Base-by-base conservation (phyloP, 2,329 filamentous ascomycete species). In the Xylaria arbuscula region DNA sequence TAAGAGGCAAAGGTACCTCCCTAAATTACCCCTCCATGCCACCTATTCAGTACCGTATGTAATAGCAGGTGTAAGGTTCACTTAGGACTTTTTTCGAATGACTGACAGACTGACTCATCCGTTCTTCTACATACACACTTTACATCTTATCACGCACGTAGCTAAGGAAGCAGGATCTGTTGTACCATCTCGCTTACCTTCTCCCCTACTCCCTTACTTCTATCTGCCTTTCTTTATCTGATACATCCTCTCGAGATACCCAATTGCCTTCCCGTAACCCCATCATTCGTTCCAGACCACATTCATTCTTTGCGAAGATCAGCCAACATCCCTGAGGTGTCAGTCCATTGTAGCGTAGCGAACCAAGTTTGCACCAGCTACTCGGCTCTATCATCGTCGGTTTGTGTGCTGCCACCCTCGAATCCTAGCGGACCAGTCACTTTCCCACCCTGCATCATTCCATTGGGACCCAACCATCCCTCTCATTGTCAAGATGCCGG, bases 401-500 rank as follows among this genome's bases (percentile, higher is more conserved):
- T 34, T 40, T 10, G 9, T 22, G 13, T 55, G n/a, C 40, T 48
- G 36, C 22, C 22, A 28, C 50, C 51, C 13, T 38, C 40, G 13
- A 51, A 47, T 15, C n/a, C 6, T 32, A 48, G 13, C 1, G 32
- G 47, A 51, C 54, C 51, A 47, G 36, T 58, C 59, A 36, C 38
- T 48, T 61, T 51, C 22, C 5, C 3, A 15, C n/a, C 54, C 50
- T 66, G 40, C 42, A 64, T 24, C 51, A 34, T 62, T 56, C 59
- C 48, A 38, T 51, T 58, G 42, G n/a, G 42, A 48, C 57, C 53
- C 51, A 66, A 54, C 47, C 51, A 59, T 67, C 58, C 55, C 47
- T 48, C 59, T 67, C 60, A 57, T 55, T 62, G 58, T 53, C 70
- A 78, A 47, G 22, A 80, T 80, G 78, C 77, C 79, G 65, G 78